Evolutionary conservation across 768 basidiomycete genomes (phyloP).

Genomic region (Auriculariales sp.): DNA sequence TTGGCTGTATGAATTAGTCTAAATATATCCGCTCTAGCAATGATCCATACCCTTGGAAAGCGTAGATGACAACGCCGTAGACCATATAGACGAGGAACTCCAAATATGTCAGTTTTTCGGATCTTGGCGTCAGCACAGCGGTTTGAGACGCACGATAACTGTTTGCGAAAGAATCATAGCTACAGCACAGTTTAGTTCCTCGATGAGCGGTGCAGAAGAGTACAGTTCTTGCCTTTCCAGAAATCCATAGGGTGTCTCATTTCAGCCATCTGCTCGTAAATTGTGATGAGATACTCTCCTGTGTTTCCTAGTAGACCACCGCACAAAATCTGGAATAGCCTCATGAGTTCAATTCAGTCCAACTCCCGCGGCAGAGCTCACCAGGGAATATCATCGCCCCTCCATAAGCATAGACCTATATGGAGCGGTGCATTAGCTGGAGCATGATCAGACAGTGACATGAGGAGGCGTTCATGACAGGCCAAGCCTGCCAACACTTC

Average conservation of each 20-base stretch:
- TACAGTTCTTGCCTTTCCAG: conserved; percentile 45
- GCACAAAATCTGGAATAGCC: too few species aligned
- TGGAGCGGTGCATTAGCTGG: background rate
- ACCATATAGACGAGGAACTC: conserved; percentile 38
- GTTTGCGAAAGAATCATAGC: background rate
- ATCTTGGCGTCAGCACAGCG: too few species aligned
- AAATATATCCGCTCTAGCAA: too few species aligned
- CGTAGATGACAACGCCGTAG: conserved; percentile 32
- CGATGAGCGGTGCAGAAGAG: background rate
- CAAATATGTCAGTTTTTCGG: too few species aligned
- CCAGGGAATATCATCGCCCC: conserved; percentile 11
- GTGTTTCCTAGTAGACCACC: too few species aligned
- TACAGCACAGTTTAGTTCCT: background rate
- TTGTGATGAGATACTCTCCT: too few species aligned
- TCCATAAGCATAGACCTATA: conserved; percentile 8
- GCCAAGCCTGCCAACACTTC: too few species aligned
- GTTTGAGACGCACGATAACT: too few species aligned
- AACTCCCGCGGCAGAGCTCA: too few species aligned
- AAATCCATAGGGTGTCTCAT: conserved; percentile 58
- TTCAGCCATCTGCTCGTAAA: conserved; percentile 42
- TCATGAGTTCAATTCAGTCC: too few species aligned
- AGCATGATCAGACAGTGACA: too few species aligned
- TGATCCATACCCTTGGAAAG: conserved; percentile 48
- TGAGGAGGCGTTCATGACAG: too few species aligned
- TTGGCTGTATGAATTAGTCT: conserved; percentile 26